phyloP scores from a whole-genome alignment of 129 eudicot genomes.

The Oenanthe sinensis region DNA sequence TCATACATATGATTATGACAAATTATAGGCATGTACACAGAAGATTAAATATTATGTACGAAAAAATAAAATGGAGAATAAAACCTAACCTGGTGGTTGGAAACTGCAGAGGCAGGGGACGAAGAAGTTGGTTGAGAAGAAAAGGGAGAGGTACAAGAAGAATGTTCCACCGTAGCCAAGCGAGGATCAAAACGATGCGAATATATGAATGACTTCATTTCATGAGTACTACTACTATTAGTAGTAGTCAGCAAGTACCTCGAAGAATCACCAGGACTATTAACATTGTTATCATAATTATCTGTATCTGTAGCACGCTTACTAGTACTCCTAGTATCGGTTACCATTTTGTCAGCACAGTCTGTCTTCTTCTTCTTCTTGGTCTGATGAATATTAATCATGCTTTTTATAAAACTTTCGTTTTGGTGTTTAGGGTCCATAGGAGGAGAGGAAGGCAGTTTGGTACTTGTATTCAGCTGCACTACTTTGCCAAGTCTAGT shows the following conservation, averaged over 20 bases:
- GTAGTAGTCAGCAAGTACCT: constrained; percentile 59
- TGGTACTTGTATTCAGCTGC: constrained; percentile 5
- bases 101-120: background rate
- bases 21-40: background rate
- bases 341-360: background rate
- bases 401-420: background rate
- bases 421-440: constrained; percentile 11
- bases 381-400: background rate
- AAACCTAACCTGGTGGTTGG: background rate
- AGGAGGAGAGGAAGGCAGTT: constrained; percentile 14
- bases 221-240: background rate
- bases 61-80: background rate
- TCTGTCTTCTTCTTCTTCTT: background rate
- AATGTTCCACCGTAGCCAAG: background rate
- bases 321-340: background rate
- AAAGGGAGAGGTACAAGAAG: background rate
- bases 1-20: background rate
- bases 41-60: background rate
- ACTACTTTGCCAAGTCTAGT: constrained; percentile 25
- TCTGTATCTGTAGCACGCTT: background rate
- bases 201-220: background rate
- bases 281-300: background rate
- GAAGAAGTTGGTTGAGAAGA: background rate
- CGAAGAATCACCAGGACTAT: constrained; percentile 58
- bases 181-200: background rate